phyloP scores from a whole-genome alignment of 805 yeast genomes.

The Hanseniaspora taiwanica region DNA sequence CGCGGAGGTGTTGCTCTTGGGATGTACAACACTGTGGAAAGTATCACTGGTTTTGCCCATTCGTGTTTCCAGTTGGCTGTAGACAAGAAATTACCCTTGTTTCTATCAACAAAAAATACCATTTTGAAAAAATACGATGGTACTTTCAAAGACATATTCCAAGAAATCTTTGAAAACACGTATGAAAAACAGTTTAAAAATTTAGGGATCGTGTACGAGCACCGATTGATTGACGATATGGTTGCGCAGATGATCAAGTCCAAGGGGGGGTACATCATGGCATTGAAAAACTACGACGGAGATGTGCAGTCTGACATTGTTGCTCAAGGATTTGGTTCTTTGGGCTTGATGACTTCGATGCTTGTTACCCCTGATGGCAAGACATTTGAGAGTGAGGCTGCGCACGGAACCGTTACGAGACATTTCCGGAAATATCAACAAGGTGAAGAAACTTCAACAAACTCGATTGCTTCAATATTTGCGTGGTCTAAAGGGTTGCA shows the following conservation, averaged over 20 bases:
- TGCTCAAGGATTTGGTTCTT: conserved; percentile 77
- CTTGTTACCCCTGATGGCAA: conserved; percentile 76
- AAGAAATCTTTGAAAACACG: conserved; percentile 44
- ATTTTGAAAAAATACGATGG: conserved; percentile 75
- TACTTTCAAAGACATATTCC: conserved; percentile 68
- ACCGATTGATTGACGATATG: conserved; percentile 76
- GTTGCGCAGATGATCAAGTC: conserved; percentile 83
- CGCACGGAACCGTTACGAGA: conserved; percentile 82
- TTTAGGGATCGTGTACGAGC: conserved; percentile 59
- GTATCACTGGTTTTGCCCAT: conserved; percentile 66
- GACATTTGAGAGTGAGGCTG: conserved; percentile 78
- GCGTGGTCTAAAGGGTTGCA: conserved; percentile 81
- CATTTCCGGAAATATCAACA: conserved; percentile 72
- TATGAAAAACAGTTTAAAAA: conserved; percentile 47
- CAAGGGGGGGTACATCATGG: conserved; percentile 70
- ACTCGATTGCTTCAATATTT: conserved; percentile 73
- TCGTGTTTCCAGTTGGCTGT: conserved; percentile 68
- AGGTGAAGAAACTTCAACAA: conserved; percentile 74
- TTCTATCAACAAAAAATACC: conserved; percentile 65
- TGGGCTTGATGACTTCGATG: conserved; percentile 76
- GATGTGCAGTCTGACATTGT: conserved; percentile 78
- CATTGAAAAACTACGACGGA: conserved; percentile 76
- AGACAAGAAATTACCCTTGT: conserved; percentile 48
- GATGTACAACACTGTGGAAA: conserved; percentile 74
- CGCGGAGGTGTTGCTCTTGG: conserved; percentile 58